Conservation (phyloP, 805 yeast species). For the Ogataea ganodermae region DNA sequence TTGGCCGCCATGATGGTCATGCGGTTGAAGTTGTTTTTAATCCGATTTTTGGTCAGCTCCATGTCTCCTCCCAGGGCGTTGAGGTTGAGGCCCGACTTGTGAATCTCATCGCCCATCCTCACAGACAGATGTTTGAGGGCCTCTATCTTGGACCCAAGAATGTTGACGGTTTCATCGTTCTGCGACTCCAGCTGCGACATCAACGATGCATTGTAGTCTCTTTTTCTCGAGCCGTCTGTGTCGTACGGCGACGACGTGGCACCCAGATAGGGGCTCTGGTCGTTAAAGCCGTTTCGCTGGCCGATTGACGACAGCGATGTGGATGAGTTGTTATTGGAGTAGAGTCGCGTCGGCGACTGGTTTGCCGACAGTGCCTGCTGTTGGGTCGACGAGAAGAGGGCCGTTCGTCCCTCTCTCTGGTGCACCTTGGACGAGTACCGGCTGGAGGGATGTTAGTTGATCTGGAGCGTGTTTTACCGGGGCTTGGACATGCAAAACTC, state of each 20-base stretch:
- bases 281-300: constrained; percentile 10
- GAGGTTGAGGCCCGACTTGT: constrained; percentile 32
- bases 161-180: constrained; percentile 57
- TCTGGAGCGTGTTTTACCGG: no score
- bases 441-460: constrained; percentile 21
- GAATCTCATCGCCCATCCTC: constrained; percentile 67
- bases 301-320: constrained; percentile 16
- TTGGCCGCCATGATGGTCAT: constrained; percentile 66
- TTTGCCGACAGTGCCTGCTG: constrained; percentile 18
- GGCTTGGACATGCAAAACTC: constrained; percentile 6
- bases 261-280: constrained; percentile 19
- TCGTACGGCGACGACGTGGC: constrained; percentile 45
- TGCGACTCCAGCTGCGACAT: constrained; percentile 67
- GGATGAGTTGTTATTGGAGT: constrained; percentile 12
- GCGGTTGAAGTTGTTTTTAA: constrained; percentile 54
- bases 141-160: constrained; percentile 55
- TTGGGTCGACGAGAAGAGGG: constrained; percentile 26
- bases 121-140: constrained; percentile 56
- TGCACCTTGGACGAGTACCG: constrained; percentile 35
- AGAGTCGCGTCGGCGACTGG: constrained; percentile 17
- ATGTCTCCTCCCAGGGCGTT: constrained; percentile 33
- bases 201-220: constrained; percentile 52
- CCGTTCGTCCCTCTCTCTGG: constrained; percentile 33
- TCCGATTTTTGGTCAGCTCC: constrained; percentile 38
- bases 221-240: constrained; percentile 22